phyloP scores from a whole-genome alignment of 1,284 basidiomycete genomes.

The Microbotryum intermedium region DNA sequence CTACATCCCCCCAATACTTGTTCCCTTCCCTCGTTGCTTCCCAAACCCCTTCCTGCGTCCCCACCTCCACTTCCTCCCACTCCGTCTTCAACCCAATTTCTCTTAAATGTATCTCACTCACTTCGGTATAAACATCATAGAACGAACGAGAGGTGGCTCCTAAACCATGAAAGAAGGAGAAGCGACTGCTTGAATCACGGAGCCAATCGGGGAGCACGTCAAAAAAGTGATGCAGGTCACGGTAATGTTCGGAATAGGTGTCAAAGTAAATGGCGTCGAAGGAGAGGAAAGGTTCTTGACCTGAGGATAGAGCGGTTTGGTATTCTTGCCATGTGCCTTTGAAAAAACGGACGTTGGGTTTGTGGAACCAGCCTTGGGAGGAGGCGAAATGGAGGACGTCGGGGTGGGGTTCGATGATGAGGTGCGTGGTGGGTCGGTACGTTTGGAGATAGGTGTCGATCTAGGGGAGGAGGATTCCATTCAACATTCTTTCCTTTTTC shows the following conservation, averaged over 20 bases:
- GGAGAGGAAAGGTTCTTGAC: conserved; percentile 49
- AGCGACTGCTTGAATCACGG: conserved; percentile 59
- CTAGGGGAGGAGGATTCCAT: conserved; percentile 5
- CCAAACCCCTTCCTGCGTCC: no score
- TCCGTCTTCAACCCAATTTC: conserved; percentile 64
- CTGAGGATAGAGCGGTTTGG: conserved; percentile 51
- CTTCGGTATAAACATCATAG: conserved; percentile 76
- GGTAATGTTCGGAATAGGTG: conserved; percentile 37
- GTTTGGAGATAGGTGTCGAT: conserved; percentile 26
- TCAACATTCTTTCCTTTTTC: neutral
- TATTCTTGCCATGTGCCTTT: conserved; percentile 89
- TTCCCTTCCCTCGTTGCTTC: no score
- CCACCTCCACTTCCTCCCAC: conserved; percentile 65
- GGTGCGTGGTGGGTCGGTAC: conserved; percentile 56
- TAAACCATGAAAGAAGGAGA: conserved; percentile 95
- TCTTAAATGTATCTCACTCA: conserved; percentile 70
- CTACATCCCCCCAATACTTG: no score
- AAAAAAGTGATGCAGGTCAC: conserved; percentile 72
- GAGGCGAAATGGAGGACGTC: conserved; percentile 76
- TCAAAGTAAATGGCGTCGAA: conserved; percentile 84
- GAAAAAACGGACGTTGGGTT: conserved; percentile 67
- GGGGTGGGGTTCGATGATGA: conserved; percentile 91
- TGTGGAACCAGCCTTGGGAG: conserved; percentile 63
- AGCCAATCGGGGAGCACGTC: conserved; percentile 70
- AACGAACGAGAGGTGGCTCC: conserved; percentile 58